A percentile compares a stretch with the other conserved stretches of the same genome.
Evolutionary conservation across 73 alveolate genomes (phyloP).

Genomic region (Paramecium sonneborni): DNA sequence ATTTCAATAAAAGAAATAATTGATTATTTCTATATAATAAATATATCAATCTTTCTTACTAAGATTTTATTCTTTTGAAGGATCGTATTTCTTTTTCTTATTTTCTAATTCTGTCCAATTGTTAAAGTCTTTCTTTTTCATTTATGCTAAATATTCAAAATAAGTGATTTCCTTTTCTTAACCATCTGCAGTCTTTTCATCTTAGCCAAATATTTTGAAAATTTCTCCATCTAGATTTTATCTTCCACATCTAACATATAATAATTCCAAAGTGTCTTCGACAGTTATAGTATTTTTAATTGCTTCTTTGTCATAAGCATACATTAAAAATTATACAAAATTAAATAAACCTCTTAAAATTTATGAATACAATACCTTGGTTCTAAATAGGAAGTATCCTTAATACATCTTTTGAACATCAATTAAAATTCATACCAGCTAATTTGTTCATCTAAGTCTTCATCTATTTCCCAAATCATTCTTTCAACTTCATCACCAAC

Average conservation of each 20-base stretch:
- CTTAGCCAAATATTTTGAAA: conserved; percentile 61
- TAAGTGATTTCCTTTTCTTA: conserved; percentile 55
- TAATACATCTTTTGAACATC: conserved; percentile 80
- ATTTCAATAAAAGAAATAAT: not conserved
- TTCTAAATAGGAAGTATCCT: conserved; percentile 77
- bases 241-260: conserved; percentile 74
- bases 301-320: conserved; percentile 60
- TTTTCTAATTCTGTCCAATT: conserved; percentile 58
- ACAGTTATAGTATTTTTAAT: conserved; percentile 75
- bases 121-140: conserved; percentile 51
- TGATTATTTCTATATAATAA: not conserved
- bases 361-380: conserved; percentile 61
- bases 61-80: conserved; percentile 17
- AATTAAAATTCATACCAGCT: conserved; percentile 77
- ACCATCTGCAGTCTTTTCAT: conserved; percentile 65
- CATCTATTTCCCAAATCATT: conserved; percentile 87
- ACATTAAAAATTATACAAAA: conserved; percentile 77
- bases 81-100: conserved; percentile 57
- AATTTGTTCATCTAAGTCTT: conserved; percentile 71
- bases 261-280: conserved; percentile 81
- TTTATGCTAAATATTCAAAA: conserved; percentile 40
- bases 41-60: not conserved
- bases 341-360: conserved; percentile 67
- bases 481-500: conserved; percentile 72
- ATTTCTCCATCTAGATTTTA: conserved; percentile 58